Percentiles rank a stretch among this genome's conserved stretches.
These are phyloP conservation scores for Peniophora sp. DNA, from an alignment of 1,284 basidiomycete genomes.

Conservation along the genomic window DNA sequence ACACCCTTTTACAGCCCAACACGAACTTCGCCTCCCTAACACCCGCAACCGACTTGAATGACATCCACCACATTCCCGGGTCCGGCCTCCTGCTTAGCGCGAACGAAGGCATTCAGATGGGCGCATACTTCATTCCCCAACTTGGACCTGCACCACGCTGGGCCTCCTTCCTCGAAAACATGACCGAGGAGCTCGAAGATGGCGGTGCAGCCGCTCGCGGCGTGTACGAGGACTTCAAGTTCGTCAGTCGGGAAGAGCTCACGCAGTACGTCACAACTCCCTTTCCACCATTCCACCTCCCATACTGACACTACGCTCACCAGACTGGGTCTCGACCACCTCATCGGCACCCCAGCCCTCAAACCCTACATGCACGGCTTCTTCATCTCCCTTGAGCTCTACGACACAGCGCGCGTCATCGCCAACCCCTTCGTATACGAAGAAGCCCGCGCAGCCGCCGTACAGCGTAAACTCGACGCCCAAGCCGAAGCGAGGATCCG, in stretches of 20 bases:
- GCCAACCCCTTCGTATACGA: constrained; percentile 94
- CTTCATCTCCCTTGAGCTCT: constrained; percentile 92
- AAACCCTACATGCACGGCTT: constrained; percentile 99
- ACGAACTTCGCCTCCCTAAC: constrained; percentile 91
- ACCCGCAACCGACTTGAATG: constrained; percentile 81
- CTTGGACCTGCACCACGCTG: constrained; percentile 94
- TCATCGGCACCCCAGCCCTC: constrained; percentile 89
- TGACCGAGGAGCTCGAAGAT: constrained; percentile 97
- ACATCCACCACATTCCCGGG: constrained; percentile 81
- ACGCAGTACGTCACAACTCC: constrained; percentile 50
- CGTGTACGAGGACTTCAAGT: constrained; percentile 96
- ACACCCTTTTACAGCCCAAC: constrained; percentile 47
- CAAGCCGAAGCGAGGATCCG: constrained; percentile 91
- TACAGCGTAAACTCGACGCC: constrained; percentile 88
- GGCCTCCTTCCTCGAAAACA: constrained; percentile 96
- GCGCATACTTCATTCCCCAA: constrained; percentile 89
- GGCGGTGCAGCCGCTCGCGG: constrained; percentile 53
- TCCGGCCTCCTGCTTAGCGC: constrained; percentile 84
- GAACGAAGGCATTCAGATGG: constrained; percentile 91
- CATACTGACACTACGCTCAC: constrained; percentile 7
- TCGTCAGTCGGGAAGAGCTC: constrained; percentile 85
- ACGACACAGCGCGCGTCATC: constrained; percentile 92
- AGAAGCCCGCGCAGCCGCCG: constrained; percentile 85
- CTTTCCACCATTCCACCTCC: constrained; percentile 1
- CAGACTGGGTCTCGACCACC: constrained; percentile 88